Evolutionary conservation across 1,139 yeast genomes (phyloP).

Genomic region (Debaryomycetaceae sp.): DNA sequence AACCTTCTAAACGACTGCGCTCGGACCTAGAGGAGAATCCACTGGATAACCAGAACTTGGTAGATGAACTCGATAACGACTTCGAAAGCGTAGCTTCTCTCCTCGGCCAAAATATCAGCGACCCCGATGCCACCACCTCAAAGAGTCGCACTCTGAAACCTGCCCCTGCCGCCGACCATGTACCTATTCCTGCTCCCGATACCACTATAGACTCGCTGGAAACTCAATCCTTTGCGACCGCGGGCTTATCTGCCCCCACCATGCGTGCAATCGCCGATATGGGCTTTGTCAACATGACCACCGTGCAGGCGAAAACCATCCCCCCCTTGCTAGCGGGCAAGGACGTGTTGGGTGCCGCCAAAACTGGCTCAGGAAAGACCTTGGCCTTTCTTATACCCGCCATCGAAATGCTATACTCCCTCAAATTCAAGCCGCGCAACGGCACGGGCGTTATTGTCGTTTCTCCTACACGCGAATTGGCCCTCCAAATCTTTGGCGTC

Average conservation of each 20-base stretch:
- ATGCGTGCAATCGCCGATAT: conserved; percentile 65
- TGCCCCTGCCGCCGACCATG: conserved; percentile 9
- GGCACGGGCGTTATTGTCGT: conserved; percentile 86
- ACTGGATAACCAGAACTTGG: conserved; percentile 32
- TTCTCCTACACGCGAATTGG: conserved; percentile 86
- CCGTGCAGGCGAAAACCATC: conserved; percentile 87
- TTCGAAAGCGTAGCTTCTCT: conserved; percentile 47
- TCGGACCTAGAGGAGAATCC: conserved; percentile 12
- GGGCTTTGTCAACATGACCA: conserved; percentile 88
- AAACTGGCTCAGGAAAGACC: conserved; percentile 97
- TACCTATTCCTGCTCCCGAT: conserved; percentile 17
- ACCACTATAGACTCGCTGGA: conserved; percentile 31
- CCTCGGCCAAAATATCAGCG: conserved; percentile 33
- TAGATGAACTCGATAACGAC: conserved; percentile 40
- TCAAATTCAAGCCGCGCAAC: conserved; percentile 84
- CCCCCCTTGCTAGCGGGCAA: conserved; percentile 93
- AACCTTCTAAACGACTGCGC: too few species aligned
- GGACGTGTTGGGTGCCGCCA: conserved; percentile 95
- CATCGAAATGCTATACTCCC: conserved; percentile 77
- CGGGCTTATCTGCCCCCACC: conserved; percentile 69
- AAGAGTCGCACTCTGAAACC: conserved; percentile 11
- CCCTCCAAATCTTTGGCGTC: conserved; percentile 93
- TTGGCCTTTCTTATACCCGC: conserved; percentile 93
- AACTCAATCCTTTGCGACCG: conserved; percentile 35
- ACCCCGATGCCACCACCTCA: conserved; percentile 30